Percentiles rank a stretch among this genome's conserved stretches.
Evolutionary conservation across 2,329 filamentous ascomycete species (phyloP).

Genomic region (Calonectria hawksworthii): DNA sequence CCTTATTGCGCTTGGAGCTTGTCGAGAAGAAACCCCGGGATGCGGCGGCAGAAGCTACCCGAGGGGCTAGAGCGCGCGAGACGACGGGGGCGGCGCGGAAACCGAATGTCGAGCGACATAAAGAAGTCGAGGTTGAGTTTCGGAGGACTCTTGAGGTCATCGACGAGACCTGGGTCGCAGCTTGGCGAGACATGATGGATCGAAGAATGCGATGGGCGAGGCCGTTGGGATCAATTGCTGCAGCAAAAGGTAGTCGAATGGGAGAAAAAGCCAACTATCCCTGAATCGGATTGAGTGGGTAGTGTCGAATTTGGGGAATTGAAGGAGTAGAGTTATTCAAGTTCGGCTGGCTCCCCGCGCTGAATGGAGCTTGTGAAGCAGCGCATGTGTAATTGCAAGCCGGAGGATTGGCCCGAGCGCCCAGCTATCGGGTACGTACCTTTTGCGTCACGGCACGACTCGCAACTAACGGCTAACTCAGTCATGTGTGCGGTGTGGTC

Average conservation of each 20-base stretch:
- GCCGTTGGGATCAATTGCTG: no score
- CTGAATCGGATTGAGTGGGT: neutral
- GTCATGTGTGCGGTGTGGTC: constrained; percentile 37
- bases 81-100: constrained; percentile 34
- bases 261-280: neutral
- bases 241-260: neutral
- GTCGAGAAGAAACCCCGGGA: constrained; percentile 49
- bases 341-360: constrained; percentile 23
- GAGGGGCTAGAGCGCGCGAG: constrained; percentile 7
- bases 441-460: neutral
- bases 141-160: constrained; percentile 52
- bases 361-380: constrained; percentile 15
- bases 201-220: neutral
- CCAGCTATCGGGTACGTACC: constrained; percentile 37
- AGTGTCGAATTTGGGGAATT: neutral
- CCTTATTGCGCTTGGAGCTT: constrained; percentile 53
- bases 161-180: constrained; percentile 55
- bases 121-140: constrained; percentile 38
- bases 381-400: constrained; percentile 13
- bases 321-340: constrained; percentile 8
- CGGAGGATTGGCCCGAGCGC: constrained; percentile 15
- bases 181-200: constrained; percentile 49
- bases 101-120: constrained; percentile 40
- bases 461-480: neutral
- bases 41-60: constrained; percentile 23